Evolutionary conservation across 768 basidiomycete genomes (phyloP).

Genomic region (Boletus pseudopeckii): DNA sequence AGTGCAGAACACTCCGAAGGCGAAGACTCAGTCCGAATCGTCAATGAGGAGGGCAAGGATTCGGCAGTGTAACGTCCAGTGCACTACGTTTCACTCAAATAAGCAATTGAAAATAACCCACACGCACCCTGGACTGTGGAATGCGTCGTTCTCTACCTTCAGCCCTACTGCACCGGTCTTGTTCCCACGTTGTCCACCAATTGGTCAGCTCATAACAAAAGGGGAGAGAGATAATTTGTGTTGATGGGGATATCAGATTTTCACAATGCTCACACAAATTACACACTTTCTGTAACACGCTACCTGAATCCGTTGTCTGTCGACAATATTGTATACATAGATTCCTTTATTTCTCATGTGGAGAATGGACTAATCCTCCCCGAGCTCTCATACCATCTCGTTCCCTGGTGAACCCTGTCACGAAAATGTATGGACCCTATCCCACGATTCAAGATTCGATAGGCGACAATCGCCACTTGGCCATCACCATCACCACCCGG

Average conservation of each 20-base stretch:
- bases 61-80: not conserved
- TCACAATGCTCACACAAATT: not conserved
- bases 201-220: too few species aligned
- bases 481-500: not conserved
- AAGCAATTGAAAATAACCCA: not conserved
- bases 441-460: not conserved
- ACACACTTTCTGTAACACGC: not conserved
- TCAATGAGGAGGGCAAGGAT: constrained; percentile 2
- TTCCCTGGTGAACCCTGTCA: not conserved
- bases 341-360: not conserved
- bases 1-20: not conserved
- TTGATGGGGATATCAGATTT: not conserved
- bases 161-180: too few species aligned
- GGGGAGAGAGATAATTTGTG: not conserved
- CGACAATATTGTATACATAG: too few species aligned
- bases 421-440: not conserved
- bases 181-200: too few species aligned
- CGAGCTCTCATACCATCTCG: too few species aligned
- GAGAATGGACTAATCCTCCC: too few species aligned
- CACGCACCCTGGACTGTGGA: too few species aligned
- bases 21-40: not conserved
- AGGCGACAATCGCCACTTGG: not conserved
- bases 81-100: not conserved
- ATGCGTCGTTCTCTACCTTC: too few species aligned
- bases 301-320: not conserved